Base-by-base conservation (phyloP, 768 basidiomycete genomes). In the Leccinum variicolor region DNA sequence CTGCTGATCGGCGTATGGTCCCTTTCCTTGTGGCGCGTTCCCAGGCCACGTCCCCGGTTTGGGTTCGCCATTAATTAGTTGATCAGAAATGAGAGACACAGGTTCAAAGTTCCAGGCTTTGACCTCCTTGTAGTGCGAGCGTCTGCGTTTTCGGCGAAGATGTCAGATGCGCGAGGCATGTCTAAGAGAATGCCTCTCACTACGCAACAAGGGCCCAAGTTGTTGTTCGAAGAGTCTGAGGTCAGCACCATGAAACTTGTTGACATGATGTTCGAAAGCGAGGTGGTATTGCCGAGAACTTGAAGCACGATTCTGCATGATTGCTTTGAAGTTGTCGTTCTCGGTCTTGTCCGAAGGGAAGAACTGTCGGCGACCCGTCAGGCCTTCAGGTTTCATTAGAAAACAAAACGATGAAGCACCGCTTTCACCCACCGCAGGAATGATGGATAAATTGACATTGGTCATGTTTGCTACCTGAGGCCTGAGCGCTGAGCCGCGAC, bases 191-290 rank as follows among this genome's bases (percentile, higher is more conserved):
- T n/a, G n/a, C n/a, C n/a, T n/a, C n/a, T n/a, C n/a, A n/a, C n/a
- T n/a, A n/a, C n/a, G n/a, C n/a, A n/a, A n/a, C n/a, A n/a, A n/a
- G n/a, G n/a, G 2, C 97, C 97, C 29, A 98, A 75, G 69, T 99
- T 98, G 55, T 80, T 83, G 76, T 97, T 98, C 57, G 83, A 79
- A 9, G 81, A 81, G 65, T 92, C 92, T 0, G 81, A 76, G 0
- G 83, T 83, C 56, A 92, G 72, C 46, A 98, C 91, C 85, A 98
- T 87, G 68, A 98, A 86, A 68, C 91, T n/a, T n/a, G n/a, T 96
- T 13, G 96, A 95, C 0, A 93, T 92, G 64, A 99, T 92, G 72
- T 86, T 90, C 11, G 94, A 89, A 14, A 99, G 73, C 1, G 91
- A 81, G 48, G 61, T 78, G 82, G 66, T 98, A 99, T 9, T 73